A percentile compares a stretch with the other conserved stretches of the same genome.
phyloP scores from a whole-genome alignment of 2,329 filamentous ascomycete genomes.

The Fragosphaeria purpurea region DNA sequence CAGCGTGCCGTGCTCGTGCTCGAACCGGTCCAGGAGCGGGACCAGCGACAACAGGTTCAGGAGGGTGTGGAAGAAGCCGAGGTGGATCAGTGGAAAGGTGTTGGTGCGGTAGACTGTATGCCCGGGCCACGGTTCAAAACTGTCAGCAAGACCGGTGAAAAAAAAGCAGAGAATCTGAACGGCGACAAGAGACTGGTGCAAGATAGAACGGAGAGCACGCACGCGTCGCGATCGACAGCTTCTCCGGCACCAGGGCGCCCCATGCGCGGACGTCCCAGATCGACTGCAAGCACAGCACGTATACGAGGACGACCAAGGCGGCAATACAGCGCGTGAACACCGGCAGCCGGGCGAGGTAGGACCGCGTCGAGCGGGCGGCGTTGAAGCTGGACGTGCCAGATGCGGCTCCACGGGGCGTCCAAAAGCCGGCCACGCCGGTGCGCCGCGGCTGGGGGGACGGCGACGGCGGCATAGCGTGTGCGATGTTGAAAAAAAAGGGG shows the following conservation, averaged over 20 bases:
- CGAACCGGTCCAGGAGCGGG: constrained; percentile 88
- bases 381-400: constrained; percentile 42
- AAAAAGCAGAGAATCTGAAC: not conserved
- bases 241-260: constrained; percentile 68
- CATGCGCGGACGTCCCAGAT: constrained; percentile 65
- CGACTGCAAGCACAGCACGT: constrained; percentile 57
- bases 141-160: not conserved
- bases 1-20: constrained; percentile 83
- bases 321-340: constrained; percentile 70
- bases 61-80: constrained; percentile 67
- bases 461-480: constrained; percentile 4
- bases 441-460: constrained; percentile 9
- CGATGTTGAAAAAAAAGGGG: not conserved
- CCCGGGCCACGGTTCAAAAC: not conserved
- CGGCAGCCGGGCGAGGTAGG: constrained; percentile 76
- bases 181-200: not conserved
- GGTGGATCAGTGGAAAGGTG: constrained; percentile 81
- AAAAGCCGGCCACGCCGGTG: constrained; percentile 5
- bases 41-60: constrained; percentile 72
- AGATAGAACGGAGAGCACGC: constrained; percentile 25
- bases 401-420: constrained; percentile 5
- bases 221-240: constrained; percentile 64
- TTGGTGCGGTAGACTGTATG: constrained; percentile 77
- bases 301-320: constrained; percentile 56
- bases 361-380: constrained; percentile 57